These are phyloP conservation scores for Rhytidhysteron rufulum DNA, from an alignment of 2,329 filamentous ascomycete species.

Conservation along the genomic window DNA sequence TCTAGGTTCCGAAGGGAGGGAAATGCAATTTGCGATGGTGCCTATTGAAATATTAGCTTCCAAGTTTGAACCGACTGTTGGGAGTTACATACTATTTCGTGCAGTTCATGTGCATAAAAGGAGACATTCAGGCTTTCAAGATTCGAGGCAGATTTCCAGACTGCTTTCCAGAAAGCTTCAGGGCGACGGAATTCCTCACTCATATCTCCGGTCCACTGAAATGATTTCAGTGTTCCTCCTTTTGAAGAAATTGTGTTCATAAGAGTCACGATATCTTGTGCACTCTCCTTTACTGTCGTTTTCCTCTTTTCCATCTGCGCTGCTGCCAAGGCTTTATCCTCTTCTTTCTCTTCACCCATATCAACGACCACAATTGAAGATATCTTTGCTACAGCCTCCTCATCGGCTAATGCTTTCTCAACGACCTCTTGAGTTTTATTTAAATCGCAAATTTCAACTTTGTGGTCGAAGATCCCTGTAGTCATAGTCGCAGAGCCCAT, in stretches of 20 bases:
- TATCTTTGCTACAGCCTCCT: too few relatives aligned
- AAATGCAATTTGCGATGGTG: constrained; percentile 2
- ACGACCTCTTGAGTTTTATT: too few relatives aligned
- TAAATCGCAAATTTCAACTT: too few relatives aligned
- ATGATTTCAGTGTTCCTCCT: neutral
- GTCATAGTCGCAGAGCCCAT: too few relatives aligned
- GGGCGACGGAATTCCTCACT: neutral
- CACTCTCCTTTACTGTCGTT: too few relatives aligned
- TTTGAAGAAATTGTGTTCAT: neutral
- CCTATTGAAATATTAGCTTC: constrained; percentile 1
- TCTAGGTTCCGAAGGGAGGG: constrained; percentile 3
- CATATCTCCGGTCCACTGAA: neutral
- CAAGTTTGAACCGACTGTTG: neutral
- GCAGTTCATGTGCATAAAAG: constrained; percentile 9
- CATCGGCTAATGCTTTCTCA: too few relatives aligned
- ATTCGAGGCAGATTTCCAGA: constrained; percentile 6
- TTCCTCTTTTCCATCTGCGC: too few relatives aligned
- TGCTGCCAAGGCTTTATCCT: too few relatives aligned
- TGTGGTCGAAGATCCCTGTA: too few relatives aligned
- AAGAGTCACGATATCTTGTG: constrained; percentile 1
- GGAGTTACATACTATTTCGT: neutral
- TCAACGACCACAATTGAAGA: too few relatives aligned
- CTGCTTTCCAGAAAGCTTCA: constrained; percentile 4
- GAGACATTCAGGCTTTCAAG: constrained; percentile 4
- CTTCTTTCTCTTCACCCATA: too few relatives aligned